A percentile compares a stretch with the other conserved stretches of the same genome.
phyloP scores from a whole-genome alignment of 495 filamentous ascomycete genomes.

The Halenospora varia region DNA sequence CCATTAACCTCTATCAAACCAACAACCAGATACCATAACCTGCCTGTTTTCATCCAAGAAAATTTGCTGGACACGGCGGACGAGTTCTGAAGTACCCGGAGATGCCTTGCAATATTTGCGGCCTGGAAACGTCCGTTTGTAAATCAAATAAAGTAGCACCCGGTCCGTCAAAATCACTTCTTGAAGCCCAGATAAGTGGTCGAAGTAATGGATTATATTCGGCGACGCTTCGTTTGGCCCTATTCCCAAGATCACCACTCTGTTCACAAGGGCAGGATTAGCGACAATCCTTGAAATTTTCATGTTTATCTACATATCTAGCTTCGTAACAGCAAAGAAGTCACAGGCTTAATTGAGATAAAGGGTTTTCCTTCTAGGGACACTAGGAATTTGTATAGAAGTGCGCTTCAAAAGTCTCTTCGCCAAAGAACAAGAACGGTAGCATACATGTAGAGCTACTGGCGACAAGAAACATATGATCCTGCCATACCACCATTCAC shows the following conservation, averaged over 20 bases:
- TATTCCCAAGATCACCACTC: slow-evolving; percentile 1
- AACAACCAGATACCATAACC: slow-evolving; percentile 8
- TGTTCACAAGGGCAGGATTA: slow-evolving; percentile 6
- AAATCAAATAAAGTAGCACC: slow-evolving; percentile 6
- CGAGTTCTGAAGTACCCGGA: background rate
- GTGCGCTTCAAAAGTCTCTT: slow-evolving; percentile 5
- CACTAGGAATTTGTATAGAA: slow-evolving; percentile 9
- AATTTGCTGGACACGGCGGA: slow-evolving; percentile 4
- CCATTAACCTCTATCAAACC: slow-evolving; percentile 9
- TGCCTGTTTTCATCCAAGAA: slow-evolving; percentile 9
- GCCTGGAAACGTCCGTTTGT: slow-evolving; percentile 1
- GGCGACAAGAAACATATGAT: slow-evolving; percentile 8
- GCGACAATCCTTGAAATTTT: slow-evolving; percentile 3
- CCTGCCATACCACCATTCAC: slow-evolving; percentile 8
- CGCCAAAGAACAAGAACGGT: background rate
- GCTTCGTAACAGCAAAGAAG: slow-evolving; percentile 3
- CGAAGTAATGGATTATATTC: slow-evolving; percentile 11
- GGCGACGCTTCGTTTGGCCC: background rate
- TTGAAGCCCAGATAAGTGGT: slow-evolving; percentile 2
- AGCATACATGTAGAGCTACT: slow-evolving; percentile 5
- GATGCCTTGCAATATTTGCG: slow-evolving; percentile 1
- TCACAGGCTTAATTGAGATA: slow-evolving; percentile 9
- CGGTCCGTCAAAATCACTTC: slow-evolving; percentile 5
- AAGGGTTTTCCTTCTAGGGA: slow-evolving; percentile 6
- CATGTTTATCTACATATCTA: slow-evolving; percentile 3